Evolutionary conservation across 2,329 filamentous ascomycete genomes (phyloP).

Genomic region (Scedosporium minutisporum): DNA sequence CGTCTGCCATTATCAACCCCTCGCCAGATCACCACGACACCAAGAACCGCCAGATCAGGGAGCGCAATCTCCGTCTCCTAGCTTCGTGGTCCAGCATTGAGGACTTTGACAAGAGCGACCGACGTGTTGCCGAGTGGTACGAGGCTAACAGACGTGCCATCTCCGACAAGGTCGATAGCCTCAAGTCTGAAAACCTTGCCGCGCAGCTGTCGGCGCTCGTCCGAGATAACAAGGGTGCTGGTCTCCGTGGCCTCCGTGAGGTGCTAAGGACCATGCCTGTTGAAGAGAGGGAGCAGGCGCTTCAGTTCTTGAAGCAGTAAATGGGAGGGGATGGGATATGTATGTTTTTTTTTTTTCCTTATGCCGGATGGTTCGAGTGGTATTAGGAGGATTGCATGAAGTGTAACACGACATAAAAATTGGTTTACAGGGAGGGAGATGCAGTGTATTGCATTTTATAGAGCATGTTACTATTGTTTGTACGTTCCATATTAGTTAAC

Average conservation of each 20-base stretch:
- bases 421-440: background rate
- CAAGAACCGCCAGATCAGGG: slow-evolving; percentile 45
- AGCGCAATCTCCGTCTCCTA: slow-evolving; percentile 62
- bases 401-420: background rate
- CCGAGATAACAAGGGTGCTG: slow-evolving; percentile 48
- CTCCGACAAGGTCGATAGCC: slow-evolving; percentile 69
- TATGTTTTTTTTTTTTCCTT: too few species aligned
- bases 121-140: slow-evolving; percentile 85
- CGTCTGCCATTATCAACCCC: slow-evolving; percentile 25
- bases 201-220: slow-evolving; percentile 36
- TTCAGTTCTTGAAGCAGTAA: slow-evolving; percentile 47
- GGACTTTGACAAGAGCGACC: slow-evolving; percentile 70
- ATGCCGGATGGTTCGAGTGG: background rate
- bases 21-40: slow-evolving; percentile 17
- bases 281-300: slow-evolving; percentile 74
- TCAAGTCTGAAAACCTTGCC: slow-evolving; percentile 63
- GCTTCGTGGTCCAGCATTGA: slow-evolving; percentile 73
- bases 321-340: background rate
- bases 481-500: background rate
- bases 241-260: slow-evolving; percentile 77
- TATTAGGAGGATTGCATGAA: background rate
- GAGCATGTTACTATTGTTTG: background rate
- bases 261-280: slow-evolving; percentile 80
- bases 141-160: slow-evolving; percentile 85
- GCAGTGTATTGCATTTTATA: background rate